phyloP scores from a whole-genome alignment of 2,329 filamentous ascomycete genomes.

The Falciphora oryzae region DNA sequence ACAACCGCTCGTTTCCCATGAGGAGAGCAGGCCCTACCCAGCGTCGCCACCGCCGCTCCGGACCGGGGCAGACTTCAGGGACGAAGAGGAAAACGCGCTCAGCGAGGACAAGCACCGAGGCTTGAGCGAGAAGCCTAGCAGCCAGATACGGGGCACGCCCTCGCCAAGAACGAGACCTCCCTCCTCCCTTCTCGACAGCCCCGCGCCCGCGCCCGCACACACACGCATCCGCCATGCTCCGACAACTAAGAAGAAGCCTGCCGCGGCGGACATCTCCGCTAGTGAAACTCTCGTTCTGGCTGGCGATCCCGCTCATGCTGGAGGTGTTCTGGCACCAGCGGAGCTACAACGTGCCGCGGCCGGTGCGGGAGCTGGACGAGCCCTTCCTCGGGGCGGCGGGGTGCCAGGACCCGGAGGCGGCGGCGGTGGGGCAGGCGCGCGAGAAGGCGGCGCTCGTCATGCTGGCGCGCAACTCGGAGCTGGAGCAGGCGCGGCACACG shows the following conservation, averaged over 20 bases:
- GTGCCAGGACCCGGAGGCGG: constrained; percentile 33
- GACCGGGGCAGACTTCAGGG: background rate
- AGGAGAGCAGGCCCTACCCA: background rate
- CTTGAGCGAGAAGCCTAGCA: background rate
- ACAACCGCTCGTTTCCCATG: background rate
- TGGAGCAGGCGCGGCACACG: constrained; percentile 31
- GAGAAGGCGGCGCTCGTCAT: constrained; percentile 41
- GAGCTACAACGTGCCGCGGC: constrained; percentile 28
- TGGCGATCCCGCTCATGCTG: constrained; percentile 18
- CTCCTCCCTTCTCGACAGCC: background rate
- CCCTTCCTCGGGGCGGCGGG: constrained; percentile 31
- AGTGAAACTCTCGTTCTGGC: constrained; percentile 1
- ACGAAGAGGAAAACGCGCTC: background rate
- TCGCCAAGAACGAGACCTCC: background rate
- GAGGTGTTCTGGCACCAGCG: constrained; percentile 30
- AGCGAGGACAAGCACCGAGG: background rate
- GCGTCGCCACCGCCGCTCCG: background rate
- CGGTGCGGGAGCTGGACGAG: constrained; percentile 30
- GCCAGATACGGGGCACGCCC: background rate
- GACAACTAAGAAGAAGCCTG: background rate
- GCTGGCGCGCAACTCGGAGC: constrained; percentile 39
- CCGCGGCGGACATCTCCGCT: constrained; percentile 6
- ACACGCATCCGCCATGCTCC: constrained; percentile 1
- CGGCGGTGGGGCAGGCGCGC: constrained; percentile 21
- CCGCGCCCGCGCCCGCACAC: too few relatives aligned